These are phyloP conservation scores for Fusarium solani-melongenae DNA, from an alignment of 2,329 filamentous ascomycete genomes.

Conservation along the genomic window DNA sequence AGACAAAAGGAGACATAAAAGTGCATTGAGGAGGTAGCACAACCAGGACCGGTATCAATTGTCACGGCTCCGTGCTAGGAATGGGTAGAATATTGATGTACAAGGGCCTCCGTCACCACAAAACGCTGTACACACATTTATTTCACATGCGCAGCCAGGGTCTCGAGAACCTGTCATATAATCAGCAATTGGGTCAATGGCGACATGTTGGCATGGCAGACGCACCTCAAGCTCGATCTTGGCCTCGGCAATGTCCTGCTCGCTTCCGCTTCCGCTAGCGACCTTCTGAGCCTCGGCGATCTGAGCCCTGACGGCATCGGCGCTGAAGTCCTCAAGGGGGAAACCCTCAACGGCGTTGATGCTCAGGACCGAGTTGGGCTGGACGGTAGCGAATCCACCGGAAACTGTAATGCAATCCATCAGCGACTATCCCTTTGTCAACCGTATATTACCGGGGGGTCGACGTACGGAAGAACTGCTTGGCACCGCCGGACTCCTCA, in stretches of 20 bases:
- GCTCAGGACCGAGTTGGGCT: constrained; percentile 93
- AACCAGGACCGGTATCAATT: constrained; percentile 51
- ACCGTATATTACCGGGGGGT: constrained; percentile 13
- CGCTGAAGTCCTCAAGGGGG: constrained; percentile 94
- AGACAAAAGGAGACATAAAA: constrained; percentile 16
- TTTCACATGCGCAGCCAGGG: constrained; percentile 83
- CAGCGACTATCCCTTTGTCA: constrained; percentile 22
- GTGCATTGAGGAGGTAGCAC: constrained; percentile 38
- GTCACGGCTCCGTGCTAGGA: constrained; percentile 50
- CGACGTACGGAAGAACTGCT: constrained; percentile 97
- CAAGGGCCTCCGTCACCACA: constrained; percentile 54
- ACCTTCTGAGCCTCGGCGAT: constrained; percentile 97
- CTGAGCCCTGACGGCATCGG: constrained; percentile 88
- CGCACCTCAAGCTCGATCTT: constrained; percentile 97
- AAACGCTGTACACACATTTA: constrained; percentile 69
- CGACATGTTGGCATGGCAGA: constrained; percentile 6
- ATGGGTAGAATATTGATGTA: constrained; percentile 55
- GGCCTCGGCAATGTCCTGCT: constrained; percentile 97
- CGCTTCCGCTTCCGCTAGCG: constrained; percentile 87
- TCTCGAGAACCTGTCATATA: constrained; percentile 77
- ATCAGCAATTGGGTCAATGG: constrained; percentile 50
- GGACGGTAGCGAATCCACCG: constrained; percentile 95
- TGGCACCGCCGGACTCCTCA: constrained; percentile 88
- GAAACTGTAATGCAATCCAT: constrained; percentile 72
- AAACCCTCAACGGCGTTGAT: constrained; percentile 98